Conservation (phyloP, 352 stramenopile species). For the Phytophthora agathidicida region DNA sequence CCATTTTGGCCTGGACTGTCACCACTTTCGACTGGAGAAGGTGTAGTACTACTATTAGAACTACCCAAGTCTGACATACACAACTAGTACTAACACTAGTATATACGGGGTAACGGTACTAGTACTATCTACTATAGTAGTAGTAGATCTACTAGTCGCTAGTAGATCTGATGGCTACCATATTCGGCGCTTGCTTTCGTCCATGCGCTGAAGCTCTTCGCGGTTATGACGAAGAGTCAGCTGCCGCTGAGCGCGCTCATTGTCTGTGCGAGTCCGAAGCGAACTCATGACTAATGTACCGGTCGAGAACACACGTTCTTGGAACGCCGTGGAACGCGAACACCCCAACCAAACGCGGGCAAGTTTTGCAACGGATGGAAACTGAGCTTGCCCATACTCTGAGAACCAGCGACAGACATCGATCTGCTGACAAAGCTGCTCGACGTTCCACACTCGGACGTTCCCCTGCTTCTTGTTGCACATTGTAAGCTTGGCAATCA, state of each 20-base stretch:
- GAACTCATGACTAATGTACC: slow-evolving; percentile 2
- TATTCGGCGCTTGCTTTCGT: neutral
- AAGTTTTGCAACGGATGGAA: neutral
- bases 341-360: neutral
- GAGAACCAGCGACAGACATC: slow-evolving; percentile 2
- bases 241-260: slow-evolving; percentile 2
- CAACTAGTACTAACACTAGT: no score
- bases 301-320: slow-evolving; percentile 10
- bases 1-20: no score
- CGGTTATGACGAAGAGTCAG: neutral
- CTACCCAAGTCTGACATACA: no score
- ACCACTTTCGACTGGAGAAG: no score
- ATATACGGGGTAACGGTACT: no score
- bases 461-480: neutral
- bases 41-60: no score
- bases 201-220: neutral
- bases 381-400: neutral
- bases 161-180: no score
- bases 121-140: no score
- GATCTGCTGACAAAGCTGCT: neutral
- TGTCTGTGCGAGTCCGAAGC: neutral
- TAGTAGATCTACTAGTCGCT: no score
- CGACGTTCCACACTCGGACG: neutral
- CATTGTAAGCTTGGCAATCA: neutral
- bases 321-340: neutral